These are phyloP conservation scores for Pestalotiopsis sp. DNA, from an alignment of 2,329 filamentous ascomycete species.

Conservation along the genomic window DNA sequence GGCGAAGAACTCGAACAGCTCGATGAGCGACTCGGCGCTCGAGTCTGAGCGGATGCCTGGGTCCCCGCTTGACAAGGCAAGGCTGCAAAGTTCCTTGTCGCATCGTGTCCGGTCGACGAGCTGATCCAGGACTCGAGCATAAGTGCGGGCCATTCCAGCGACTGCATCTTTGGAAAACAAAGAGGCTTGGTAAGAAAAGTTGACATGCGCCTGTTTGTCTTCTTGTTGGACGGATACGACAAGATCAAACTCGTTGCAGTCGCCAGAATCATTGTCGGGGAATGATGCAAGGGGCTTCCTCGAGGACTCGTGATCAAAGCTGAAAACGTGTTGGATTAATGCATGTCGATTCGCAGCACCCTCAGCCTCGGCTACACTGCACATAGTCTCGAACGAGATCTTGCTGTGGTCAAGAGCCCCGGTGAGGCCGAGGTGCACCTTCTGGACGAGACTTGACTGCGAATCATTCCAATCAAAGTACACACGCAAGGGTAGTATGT, in stretches of 20 bases:
- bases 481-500: background rate
- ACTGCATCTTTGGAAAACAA: background rate
- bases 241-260: background rate
- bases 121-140: background rate
- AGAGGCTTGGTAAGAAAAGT: background rate
- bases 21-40: background rate
- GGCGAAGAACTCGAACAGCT: background rate
- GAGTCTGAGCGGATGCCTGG: background rate
- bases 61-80: background rate
- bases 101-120: background rate
- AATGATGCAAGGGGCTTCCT: background rate
- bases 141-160: background rate
- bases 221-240: background rate
- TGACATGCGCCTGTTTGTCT: background rate
- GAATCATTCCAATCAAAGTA: background rate
- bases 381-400: background rate
- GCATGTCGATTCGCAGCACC: background rate
- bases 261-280: background rate
- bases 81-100: background rate
- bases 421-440: background rate
- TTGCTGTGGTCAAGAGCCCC: background rate
- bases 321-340: background rate
- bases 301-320: background rate
- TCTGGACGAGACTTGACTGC: background rate
- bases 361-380: background rate